Conservation (phyloP, 2,329 filamentous ascomycete genomes). For the Hymenoscyphus fraxineus region DNA sequence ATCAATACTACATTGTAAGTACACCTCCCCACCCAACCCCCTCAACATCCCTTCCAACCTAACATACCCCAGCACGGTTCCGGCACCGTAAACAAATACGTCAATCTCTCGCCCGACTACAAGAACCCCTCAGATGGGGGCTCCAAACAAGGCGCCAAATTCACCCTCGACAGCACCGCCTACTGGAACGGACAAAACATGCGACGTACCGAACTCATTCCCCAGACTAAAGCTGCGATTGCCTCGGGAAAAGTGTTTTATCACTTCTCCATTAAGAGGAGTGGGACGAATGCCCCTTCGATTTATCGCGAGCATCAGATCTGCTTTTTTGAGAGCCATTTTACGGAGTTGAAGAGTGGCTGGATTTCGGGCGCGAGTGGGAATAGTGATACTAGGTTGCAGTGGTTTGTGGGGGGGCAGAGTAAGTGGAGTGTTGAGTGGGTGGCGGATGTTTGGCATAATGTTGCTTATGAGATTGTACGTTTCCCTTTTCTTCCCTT, state of each 20-base stretch:
- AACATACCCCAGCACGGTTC: slow-evolving; percentile 48
- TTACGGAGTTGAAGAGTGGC: slow-evolving; percentile 72
- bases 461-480: slow-evolving; percentile 68
- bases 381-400: slow-evolving; percentile 51
- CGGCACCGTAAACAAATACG: slow-evolving; percentile 37
- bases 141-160: slow-evolving; percentile 62
- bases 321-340: slow-evolving; percentile 62
- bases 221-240: slow-evolving; percentile 62
- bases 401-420: slow-evolving; percentile 60
- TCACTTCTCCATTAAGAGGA: slow-evolving; percentile 64
- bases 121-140: slow-evolving; percentile 54
- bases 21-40: neutral
- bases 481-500: slow-evolving; percentile 18
- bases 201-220: slow-evolving; percentile 71
- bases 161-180: slow-evolving; percentile 60
- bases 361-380: slow-evolving; percentile 49
- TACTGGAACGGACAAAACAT: slow-evolving; percentile 71
- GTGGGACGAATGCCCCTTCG: slow-evolving; percentile 56
- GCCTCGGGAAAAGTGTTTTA: slow-evolving; percentile 63
- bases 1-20: slow-evolving; percentile 66
- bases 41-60: neutral
- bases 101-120: slow-evolving; percentile 44
- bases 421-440: slow-evolving; percentile 62
- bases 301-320: slow-evolving; percentile 63
- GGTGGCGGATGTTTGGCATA: slow-evolving; percentile 65